Conservation (phyloP, 2,329 filamentous ascomycete genomes). For the Boeremia lycopersici region DNA sequence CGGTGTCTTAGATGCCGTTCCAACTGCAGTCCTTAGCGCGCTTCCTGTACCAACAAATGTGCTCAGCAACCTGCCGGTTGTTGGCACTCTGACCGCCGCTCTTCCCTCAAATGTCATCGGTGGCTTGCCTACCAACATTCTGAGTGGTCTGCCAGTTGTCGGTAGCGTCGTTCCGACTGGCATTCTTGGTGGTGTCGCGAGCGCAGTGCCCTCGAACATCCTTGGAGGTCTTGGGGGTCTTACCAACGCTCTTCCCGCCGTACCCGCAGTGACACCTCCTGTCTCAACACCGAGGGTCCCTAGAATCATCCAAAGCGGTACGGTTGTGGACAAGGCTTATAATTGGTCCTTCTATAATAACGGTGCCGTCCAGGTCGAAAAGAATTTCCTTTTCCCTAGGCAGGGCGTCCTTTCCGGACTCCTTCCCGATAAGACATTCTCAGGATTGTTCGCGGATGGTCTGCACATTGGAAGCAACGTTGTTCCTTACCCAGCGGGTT, state of each 20-base stretch:
- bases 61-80: neutral
- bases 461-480: constrained; percentile 23
- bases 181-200: neutral
- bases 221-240: neutral
- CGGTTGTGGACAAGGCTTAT: constrained; percentile 16
- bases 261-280: constrained; percentile 1
- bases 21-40: neutral
- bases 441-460: constrained; percentile 23
- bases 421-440: constrained; percentile 17
- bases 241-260: constrained; percentile 3
- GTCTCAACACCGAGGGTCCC: constrained; percentile 1
- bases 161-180: neutral
- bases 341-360: constrained; percentile 23
- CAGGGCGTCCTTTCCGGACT: constrained; percentile 17
- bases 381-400: constrained; percentile 21
- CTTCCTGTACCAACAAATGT: neutral
- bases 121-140: neutral
- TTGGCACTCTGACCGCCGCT: too few species aligned
- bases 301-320: constrained; percentile 17
- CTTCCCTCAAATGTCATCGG: too few species aligned
- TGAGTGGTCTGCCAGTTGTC: neutral
- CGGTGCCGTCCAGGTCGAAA: constrained; percentile 22
- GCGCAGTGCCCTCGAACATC: neutral
- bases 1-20: neutral
- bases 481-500: constrained; percentile 20